phyloP scores from a whole-genome alignment of 345 rosid genomes.

The Citrus unshiu region DNA sequence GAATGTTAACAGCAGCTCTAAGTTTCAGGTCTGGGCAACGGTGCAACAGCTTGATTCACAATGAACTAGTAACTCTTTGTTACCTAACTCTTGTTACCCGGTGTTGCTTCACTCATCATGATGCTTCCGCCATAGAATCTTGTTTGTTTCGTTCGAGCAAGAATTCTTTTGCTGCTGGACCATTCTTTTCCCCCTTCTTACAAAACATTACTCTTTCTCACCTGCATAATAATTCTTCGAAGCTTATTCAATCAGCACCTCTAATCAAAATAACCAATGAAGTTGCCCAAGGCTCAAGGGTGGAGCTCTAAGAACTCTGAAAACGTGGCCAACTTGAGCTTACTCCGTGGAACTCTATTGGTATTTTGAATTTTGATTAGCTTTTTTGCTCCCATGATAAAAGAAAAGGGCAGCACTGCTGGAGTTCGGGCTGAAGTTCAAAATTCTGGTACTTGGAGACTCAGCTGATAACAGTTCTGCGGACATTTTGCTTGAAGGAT shows the following conservation, averaged over 20 bases:
- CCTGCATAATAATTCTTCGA: no score
- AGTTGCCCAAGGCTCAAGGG: neutral
- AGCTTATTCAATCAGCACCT: neutral
- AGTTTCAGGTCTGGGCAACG: neutral
- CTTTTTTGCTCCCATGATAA: neutral
- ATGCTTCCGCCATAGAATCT: no score
- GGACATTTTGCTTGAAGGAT: neutral
- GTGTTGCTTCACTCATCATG: no score
- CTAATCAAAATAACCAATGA: neutral
- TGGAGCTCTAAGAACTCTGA: no score
- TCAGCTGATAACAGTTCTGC: neutral
- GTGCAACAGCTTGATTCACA: neutral
- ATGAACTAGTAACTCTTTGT: neutral
- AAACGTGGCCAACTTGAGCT: neutral
- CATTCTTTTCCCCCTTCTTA: fast-evolving
- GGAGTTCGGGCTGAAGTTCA: neutral
- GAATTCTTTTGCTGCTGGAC: no score
- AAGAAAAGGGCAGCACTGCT: no score
- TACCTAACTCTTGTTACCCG: fast-evolving
- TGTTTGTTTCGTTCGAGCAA: no score
- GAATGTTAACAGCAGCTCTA: neutral
- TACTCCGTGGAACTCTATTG: neutral
- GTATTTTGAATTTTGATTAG: neutral
- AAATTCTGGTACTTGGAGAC: neutral
- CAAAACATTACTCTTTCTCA: no score